Evolutionary conservation across 345 rosid genomes (phyloP), one percentile per base, ranked within the genome.

Genomic region (Diplotaxis tenuifolia): DNA sequence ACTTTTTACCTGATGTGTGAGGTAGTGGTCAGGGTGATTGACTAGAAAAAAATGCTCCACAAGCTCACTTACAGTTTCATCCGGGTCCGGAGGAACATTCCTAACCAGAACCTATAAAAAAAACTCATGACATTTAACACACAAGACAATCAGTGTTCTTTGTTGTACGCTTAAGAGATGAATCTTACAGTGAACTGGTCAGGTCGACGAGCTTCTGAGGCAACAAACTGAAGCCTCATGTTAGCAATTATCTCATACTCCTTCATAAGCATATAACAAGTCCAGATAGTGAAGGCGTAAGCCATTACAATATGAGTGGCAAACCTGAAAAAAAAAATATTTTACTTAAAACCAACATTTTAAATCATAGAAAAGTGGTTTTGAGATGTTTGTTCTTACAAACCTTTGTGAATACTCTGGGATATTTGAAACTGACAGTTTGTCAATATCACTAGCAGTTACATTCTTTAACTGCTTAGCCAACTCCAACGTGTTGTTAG

Each of bases 251-350:
- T 82, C 76, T 82, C 96, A 62, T 95, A 95, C 87, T 95, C 99
- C 73, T 83, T 91, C 58, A 74, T 72, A 65, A 95, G 74, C 73
- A 92, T 86, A 75, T 84, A 92, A 81, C 85, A 87, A 57, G 96
- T 92, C 99, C 99, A 94, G 31, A 89, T 83, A 45, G 97, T 89
- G 70, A 93, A 83, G 65, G 84, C 91, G 75, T 93, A 93, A 27
- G 94, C 93, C 95, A 89, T 85, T 70, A 86, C 61, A 49, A 89
- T 82, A 81, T 93, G 97, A 16, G 91, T 61, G 94, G 92, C 91
- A 75, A 86, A 85, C 83, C 98, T 93, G 88, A 63, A 80, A 73
- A 29, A 80, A 73, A 29, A n/a, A 16, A 31, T 5, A 31, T 1
- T 59, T 58, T 8, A 29, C 23, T 16, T 29, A 31, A n/a, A 53